Conservation (phyloP, 139 green algal genomes). For the Auxenochlorella protothecoides region DNA sequence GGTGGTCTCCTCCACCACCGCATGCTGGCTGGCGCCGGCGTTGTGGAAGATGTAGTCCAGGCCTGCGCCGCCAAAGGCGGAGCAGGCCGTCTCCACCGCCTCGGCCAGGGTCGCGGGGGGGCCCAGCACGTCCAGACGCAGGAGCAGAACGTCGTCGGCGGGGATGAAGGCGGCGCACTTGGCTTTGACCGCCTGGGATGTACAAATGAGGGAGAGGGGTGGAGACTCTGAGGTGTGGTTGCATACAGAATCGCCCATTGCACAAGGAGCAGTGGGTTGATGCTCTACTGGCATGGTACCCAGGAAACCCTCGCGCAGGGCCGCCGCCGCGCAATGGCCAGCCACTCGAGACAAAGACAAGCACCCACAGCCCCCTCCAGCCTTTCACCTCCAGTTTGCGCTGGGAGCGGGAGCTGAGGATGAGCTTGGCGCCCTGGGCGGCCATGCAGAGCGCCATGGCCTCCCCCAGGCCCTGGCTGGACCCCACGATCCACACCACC, state of each 20-base stretch:
- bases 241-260: not conserved
- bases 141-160: slow-evolving; percentile 30
- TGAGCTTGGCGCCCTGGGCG: slow-evolving; percentile 39
- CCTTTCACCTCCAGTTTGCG: slow-evolving; percentile 41
- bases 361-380: not conserved
- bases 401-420: slow-evolving; percentile 52
- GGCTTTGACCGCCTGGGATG: slow-evolving; percentile 28
- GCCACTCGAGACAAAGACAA: not conserved
- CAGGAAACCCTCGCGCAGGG: too few species aligned
- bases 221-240: not conserved
- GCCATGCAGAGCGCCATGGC: slow-evolving; percentile 51
- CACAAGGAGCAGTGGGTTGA: not conserved
- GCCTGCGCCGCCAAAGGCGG: slow-evolving; percentile 41
- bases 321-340: not conserved
- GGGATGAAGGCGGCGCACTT: slow-evolving; percentile 14
- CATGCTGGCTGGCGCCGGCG: slow-evolving; percentile 54
- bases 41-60: slow-evolving; percentile 68
- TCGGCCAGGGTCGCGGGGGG: slow-evolving; percentile 31
- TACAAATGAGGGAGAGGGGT: not conserved
- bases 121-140: slow-evolving; percentile 64
- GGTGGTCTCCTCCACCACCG: slow-evolving; percentile 46
- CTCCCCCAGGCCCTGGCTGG: slow-evolving; percentile 55
- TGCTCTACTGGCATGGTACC: too few species aligned
- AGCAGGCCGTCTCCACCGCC: slow-evolving; percentile 13
- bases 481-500: slow-evolving; percentile 75